Evolutionary conservation across 106 monocot genomes (phyloP), one percentile per base, ranked within the genome.

Genomic region (Dactylorhiza incarnata): DNA sequence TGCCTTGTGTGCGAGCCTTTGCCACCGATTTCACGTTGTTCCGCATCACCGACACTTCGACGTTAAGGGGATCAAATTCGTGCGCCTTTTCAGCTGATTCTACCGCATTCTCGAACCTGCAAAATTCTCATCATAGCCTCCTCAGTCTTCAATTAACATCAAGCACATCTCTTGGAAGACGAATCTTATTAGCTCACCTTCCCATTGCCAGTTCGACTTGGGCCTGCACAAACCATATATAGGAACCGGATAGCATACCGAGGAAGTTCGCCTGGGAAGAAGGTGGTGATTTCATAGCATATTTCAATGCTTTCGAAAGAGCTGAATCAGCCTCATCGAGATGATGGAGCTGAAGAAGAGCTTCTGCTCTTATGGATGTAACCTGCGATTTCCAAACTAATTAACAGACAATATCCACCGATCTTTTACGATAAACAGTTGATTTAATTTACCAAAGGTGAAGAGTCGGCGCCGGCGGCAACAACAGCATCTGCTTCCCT

Each of bases 141-240:
- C 56, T 80, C 45, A 81, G 63, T 71, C 19, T 67, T 4, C 55
- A 13, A 17, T 70, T 15, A 3, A 10, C 6, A 49, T 48, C 45
- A 13, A 78, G 4, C 48, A 54, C n/a, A 70, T 26, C 12, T 25
- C 46, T 10, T 26, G 17, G 67, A 73, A 81, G 22, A 22, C 49
- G 10, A 55, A 75, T 55, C 44, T 29, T 48, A 48, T 43, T 62
- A 66, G 19, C 83, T 83, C 74, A 95, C 92, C 96, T 93, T 71
- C 96, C 93, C 22, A 93, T 62, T 23, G 90, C 93, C 90, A 89
- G 83, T 44, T 96, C 96, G 71, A 96, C 89, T 74, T 82, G 83
- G 13, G 96, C 90, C 51, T 72, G 82, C 24, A 96, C 93, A 59
- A 83, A 77, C 63, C 80, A 70, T 0, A 91, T 7, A 66, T 90